phyloP scores from a whole-genome alignment of 1,284 basidiomycete genomes.

The Testicularia cyperi region DNA sequence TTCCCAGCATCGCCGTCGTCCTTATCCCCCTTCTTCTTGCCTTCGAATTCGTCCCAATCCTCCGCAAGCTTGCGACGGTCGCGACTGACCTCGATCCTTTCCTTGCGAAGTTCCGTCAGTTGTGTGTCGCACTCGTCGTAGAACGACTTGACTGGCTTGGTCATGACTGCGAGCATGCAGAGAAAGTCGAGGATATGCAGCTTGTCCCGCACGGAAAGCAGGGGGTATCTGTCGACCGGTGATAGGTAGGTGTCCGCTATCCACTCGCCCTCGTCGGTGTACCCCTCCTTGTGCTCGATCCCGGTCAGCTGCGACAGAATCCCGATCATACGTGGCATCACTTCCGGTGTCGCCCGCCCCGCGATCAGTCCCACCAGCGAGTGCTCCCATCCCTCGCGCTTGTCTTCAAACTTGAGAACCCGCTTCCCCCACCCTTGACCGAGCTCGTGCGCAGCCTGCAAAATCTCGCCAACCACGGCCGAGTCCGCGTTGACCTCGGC shows the following conservation, averaged over 20 bases:
- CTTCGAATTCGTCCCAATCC: constrained; percentile 70
- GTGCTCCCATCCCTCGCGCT: constrained; percentile 51
- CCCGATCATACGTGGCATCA: constrained; percentile 48
- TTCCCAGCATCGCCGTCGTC: constrained; percentile 6
- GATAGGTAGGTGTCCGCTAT: constrained; percentile 51
- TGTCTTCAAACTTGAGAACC: constrained; percentile 42
- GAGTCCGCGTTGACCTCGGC: constrained; percentile 28
- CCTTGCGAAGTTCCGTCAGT: constrained; percentile 87
- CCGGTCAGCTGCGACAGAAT: constrained; percentile 57
- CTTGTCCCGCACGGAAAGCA: constrained; percentile 75
- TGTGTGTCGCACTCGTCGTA: constrained; percentile 88
- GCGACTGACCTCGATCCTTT: constrained; percentile 89
- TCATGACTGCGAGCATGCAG: constrained; percentile 84
- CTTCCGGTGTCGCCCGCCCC: constrained; percentile 43
- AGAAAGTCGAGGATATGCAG: constrained; percentile 83
- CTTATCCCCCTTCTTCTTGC: constrained; percentile 45
- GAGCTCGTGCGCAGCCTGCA: constrained; percentile 34
- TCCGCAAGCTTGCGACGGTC: constrained; percentile 77
- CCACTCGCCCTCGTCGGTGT: constrained; percentile 36
- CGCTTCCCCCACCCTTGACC: constrained; percentile 49
- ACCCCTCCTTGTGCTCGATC: constrained; percentile 44
- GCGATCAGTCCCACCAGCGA: constrained; percentile 46
- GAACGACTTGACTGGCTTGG: constrained; percentile 79
- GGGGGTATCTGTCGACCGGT: constrained; percentile 67
- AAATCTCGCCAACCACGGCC: no score